Evolutionary conservation across 2,329 filamentous ascomycete genomes (phyloP).

Genomic region (Aspergillus brasiliensis): DNA sequence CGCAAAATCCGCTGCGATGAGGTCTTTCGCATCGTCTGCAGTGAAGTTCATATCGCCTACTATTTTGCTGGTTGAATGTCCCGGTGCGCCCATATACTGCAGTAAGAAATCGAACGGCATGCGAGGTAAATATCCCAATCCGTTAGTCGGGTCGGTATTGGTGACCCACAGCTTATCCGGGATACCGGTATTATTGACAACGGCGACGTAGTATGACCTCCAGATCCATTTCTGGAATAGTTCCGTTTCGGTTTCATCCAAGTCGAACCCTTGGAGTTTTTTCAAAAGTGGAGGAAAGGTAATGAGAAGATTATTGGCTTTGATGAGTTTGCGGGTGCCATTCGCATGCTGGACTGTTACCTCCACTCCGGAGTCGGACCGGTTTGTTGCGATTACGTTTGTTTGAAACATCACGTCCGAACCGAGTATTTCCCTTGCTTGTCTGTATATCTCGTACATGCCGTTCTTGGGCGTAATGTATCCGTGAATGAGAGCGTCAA

Average conservation of each 20-base stretch:
- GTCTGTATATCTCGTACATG: conserved; percentile 22
- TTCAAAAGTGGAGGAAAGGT: conserved; percentile 39
- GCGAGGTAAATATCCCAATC: conserved; percentile 31
- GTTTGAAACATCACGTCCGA: conserved; percentile 30
- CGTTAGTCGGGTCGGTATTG: conserved; percentile 27
- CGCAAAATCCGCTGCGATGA: conserved; percentile 18
- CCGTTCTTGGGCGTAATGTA: conserved; percentile 24
- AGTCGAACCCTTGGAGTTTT: conserved; percentile 41
- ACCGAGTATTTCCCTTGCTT: conserved; percentile 26
- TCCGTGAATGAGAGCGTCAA: conserved; percentile 20
- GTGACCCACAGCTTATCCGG: conserved; percentile 28
- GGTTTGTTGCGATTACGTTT: conserved; percentile 21
- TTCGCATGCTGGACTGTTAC: conserved; percentile 28
- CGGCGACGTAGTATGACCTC: conserved; percentile 41
- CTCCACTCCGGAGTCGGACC: conserved; percentile 22
- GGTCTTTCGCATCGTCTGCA: conserved; percentile 12
- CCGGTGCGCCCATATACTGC: conserved; percentile 15
- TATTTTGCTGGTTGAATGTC: conserved; percentile 15
- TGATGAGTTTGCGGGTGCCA: conserved; percentile 32
- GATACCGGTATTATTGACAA: conserved; percentile 45
- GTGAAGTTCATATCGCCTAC: conserved; percentile 26
- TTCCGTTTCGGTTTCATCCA: conserved; percentile 34
- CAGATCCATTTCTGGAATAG: conserved; percentile 43
- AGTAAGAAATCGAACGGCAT: conserved; percentile 16
- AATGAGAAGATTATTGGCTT: conserved; percentile 41